phyloP scores from a whole-genome alignment of 2,329 filamentous ascomycete genomes.

The Monilinia vaccinii-corymbosi region DNA sequence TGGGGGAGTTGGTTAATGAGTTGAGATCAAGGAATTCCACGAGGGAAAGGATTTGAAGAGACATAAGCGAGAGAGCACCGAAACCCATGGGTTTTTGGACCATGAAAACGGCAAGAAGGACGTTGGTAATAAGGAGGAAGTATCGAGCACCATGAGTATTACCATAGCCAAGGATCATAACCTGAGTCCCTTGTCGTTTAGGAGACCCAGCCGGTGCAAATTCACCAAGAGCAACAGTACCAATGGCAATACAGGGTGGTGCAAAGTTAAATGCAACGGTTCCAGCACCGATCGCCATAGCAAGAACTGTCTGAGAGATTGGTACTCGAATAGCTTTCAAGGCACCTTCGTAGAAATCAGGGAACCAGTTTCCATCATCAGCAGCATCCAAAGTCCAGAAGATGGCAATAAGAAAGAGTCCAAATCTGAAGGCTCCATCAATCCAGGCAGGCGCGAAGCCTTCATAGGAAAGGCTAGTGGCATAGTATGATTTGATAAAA shows the following conservation, averaged over 20 bases:
- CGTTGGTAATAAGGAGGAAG: conserved; percentile 71
- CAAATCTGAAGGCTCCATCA: conserved; percentile 65
- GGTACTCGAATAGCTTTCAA: conserved; percentile 69
- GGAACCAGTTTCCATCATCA: conserved; percentile 76
- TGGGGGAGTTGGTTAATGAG: conserved; percentile 53
- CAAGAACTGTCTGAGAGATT: conserved; percentile 72
- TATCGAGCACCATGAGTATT: conserved; percentile 91
- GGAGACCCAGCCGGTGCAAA: conserved; percentile 16
- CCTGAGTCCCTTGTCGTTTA: conserved; percentile 38
- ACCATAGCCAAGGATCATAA: conserved; percentile 81
- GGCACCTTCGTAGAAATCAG: conserved; percentile 43
- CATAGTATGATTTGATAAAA: conserved; percentile 71
- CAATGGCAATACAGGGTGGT: conserved; percentile 74
- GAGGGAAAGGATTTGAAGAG: conserved; percentile 84
- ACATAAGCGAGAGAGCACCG: conserved; percentile 69
- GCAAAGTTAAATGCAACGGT: conserved; percentile 79
- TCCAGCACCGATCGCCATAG: conserved; percentile 72
- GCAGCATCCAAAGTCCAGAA: conserved; percentile 90
- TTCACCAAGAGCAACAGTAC: conserved; percentile 29
- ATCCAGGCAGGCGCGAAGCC: conserved; percentile 81
- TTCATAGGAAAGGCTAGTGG: conserved; percentile 77
- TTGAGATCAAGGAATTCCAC: conserved; percentile 54
- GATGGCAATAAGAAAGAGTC: conserved; percentile 63
- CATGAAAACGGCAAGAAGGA: conserved; percentile 66
- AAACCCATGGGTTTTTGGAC: conserved; percentile 93